Percentiles rank a stretch among this genome's conserved stretches.
These are phyloP conservation scores for Medicago lupulina DNA, from an alignment of 306 rosid genomes.

Conservation along the genomic window DNA sequence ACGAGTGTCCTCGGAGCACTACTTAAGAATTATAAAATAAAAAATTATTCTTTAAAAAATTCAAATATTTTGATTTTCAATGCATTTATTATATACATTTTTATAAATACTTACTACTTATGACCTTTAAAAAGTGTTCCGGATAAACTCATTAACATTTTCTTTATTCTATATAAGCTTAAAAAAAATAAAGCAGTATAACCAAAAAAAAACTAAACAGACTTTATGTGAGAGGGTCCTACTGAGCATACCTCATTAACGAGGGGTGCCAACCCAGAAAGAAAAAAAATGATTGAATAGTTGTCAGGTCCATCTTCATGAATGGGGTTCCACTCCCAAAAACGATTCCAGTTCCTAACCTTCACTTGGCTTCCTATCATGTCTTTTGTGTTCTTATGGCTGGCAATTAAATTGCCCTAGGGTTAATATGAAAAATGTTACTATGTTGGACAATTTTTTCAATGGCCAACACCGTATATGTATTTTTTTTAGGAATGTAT, in stretches of 20 bases:
- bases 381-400: conserved; percentile 5
- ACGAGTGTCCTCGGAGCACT: too few relatives aligned
- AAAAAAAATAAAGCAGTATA: not conserved
- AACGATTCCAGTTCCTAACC: conserved; percentile 3
- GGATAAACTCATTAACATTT: too few relatives aligned
- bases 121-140: too few relatives aligned
- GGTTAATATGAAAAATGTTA: not conserved
- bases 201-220: not conserved
- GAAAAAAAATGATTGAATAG: conserved; percentile 40
- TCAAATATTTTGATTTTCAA: too few relatives aligned
- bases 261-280: conserved; percentile 32
- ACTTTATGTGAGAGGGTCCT: conserved; percentile 39
- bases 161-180: too few relatives aligned
- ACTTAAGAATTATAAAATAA: too few relatives aligned
- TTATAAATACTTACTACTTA: too few relatives aligned
- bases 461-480: too few relatives aligned
- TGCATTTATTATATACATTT: too few relatives aligned
- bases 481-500: too few relatives aligned
- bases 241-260: conserved; percentile 22
- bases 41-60: too few relatives aligned
- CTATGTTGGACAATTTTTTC: too few relatives aligned
- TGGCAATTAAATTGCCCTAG: not conserved
- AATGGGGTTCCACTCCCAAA: conserved; percentile 19
- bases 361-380: conserved; percentile 22
- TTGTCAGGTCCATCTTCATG: conserved; percentile 41